A percentile compares a stretch with the other conserved stretches of the same genome.
Evolutionary conservation across 176 grass and related monocot genomes (phyloP).

Genomic region (Raddia distichophylla): DNA sequence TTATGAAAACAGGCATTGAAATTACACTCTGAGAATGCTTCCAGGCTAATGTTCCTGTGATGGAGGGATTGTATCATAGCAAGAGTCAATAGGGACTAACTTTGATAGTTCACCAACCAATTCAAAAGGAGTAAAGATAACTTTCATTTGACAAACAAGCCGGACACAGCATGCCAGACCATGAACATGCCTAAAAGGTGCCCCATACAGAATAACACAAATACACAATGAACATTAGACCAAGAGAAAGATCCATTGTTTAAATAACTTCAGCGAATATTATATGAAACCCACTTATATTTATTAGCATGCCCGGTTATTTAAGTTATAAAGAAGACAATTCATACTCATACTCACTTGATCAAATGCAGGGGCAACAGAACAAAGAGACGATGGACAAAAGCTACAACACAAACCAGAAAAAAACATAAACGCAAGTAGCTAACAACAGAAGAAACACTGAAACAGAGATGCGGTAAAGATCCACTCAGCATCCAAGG

Average conservation of each 20-base stretch:
- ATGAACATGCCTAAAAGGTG: neutral
- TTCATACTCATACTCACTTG: neutral
- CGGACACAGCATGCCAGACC: neutral
- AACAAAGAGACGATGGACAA: slow-evolving; percentile 25
- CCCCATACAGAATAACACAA: slow-evolving; percentile 1
- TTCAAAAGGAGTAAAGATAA: neutral
- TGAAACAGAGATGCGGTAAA: neutral
- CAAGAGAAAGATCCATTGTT: slow-evolving; percentile 10
- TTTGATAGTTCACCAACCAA: neutral
- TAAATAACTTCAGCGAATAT: neutral
- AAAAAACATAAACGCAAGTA: slow-evolving; percentile 7
- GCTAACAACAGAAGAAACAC: neutral
- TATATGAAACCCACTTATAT: neutral
- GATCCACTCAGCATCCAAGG: neutral
- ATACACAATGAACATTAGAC: slow-evolving; percentile 21
- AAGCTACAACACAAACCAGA: neutral
- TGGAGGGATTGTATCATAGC: neutral
- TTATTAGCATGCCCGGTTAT: neutral
- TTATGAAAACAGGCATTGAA: slow-evolving; percentile 22
- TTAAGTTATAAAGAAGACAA: neutral
- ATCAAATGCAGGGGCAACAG: neutral
- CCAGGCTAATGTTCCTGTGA: neutral
- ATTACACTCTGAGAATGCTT: slow-evolving; percentile 5
- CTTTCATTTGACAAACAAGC: slow-evolving; percentile 7
- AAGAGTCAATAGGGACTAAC: neutral